phyloP scores from a whole-genome alignment of 257 asterid species.

The Fraxinus americana region DNA sequence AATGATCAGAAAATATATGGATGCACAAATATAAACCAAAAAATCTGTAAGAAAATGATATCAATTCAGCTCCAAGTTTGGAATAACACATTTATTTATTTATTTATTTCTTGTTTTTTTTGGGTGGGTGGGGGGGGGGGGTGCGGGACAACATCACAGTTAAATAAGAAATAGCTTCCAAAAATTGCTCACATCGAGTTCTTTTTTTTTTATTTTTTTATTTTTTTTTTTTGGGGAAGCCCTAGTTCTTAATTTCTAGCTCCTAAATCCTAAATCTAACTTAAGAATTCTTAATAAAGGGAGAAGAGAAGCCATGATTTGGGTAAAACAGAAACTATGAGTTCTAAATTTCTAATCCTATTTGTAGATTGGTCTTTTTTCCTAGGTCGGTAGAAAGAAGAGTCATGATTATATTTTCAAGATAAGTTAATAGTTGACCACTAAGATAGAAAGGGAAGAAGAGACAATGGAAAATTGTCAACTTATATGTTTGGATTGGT shows the following conservation, averaged over 20 bases:
- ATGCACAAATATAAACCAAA: neutral
- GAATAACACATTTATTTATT: neutral
- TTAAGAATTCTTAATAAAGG: neutral
- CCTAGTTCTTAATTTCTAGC: neutral
- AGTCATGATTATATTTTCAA: neutral
- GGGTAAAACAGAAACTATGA: neutral
- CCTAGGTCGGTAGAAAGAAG: neutral
- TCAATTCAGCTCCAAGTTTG: conserved; percentile 8
- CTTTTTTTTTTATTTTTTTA: neutral
- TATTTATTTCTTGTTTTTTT: no score
- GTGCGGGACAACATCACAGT: neutral
- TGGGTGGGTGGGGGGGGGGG: no score
- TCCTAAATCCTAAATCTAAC: neutral
- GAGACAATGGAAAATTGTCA: conserved; percentile 1
- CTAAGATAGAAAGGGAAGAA: neutral
- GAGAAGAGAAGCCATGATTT: conserved; percentile 2
- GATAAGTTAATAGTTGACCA: neutral
- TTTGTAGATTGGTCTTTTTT: neutral
- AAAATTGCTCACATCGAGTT: neutral
- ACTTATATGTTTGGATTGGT: neutral
- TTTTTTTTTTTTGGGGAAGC: neutral
- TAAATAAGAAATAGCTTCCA: neutral
- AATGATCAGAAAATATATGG: conserved; percentile 5
- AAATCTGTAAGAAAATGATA: neutral
- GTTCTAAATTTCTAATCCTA: conserved; percentile 17